phyloP scores from a whole-genome alignment of 352 stramenopile species.

The Globisporangium nagaii region DNA sequence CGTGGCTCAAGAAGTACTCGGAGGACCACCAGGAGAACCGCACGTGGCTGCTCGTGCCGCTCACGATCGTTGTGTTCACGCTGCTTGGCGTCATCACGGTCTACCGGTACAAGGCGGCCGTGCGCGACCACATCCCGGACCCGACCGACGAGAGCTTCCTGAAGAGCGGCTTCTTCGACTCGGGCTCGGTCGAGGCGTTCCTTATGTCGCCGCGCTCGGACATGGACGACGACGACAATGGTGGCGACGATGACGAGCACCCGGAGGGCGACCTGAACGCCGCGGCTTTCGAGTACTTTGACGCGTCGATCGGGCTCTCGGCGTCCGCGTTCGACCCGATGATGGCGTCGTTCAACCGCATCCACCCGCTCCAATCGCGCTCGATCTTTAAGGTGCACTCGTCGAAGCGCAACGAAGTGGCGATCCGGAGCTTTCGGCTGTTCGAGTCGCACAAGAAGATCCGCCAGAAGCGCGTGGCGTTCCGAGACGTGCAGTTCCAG shows the following conservation, averaged over 20 bases:
- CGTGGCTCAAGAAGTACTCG: constrained; percentile 54
- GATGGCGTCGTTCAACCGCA: constrained; percentile 20
- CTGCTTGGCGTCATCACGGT: constrained; percentile 38
- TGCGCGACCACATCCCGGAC: constrained; percentile 25
- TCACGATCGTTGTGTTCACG: constrained; percentile 47
- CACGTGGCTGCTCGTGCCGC: constrained; percentile 53
- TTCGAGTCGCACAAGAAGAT: constrained; percentile 67
- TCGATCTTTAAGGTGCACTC: constrained; percentile 8
- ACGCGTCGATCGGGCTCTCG: constrained; percentile 46
- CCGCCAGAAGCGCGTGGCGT: constrained; percentile 35
- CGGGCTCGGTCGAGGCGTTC: constrained; percentile 40
- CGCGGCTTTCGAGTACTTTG: constrained; percentile 49
- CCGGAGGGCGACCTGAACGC: constrained; percentile 38
- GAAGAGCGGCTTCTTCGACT: constrained; percentile 34
- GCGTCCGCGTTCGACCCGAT: constrained; percentile 49
- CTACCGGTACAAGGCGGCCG: constrained; percentile 41
- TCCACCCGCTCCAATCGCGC: constrained; percentile 21
- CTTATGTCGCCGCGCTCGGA: constrained; percentile 15
- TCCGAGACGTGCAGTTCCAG: constrained; percentile 52
- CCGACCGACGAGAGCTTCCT: constrained; percentile 33
- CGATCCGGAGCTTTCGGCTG: constrained; percentile 51
- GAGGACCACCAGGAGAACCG: constrained; percentile 42
- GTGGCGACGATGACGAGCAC: constrained; percentile 3
- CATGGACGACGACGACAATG: constrained; percentile 1
- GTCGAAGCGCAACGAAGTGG: constrained; percentile 39